Percentiles rank a stretch among this genome's conserved stretches.
Evolutionary conservation across 306 rosid genomes (phyloP).

Genomic region (Albizia julibrissin): DNA sequence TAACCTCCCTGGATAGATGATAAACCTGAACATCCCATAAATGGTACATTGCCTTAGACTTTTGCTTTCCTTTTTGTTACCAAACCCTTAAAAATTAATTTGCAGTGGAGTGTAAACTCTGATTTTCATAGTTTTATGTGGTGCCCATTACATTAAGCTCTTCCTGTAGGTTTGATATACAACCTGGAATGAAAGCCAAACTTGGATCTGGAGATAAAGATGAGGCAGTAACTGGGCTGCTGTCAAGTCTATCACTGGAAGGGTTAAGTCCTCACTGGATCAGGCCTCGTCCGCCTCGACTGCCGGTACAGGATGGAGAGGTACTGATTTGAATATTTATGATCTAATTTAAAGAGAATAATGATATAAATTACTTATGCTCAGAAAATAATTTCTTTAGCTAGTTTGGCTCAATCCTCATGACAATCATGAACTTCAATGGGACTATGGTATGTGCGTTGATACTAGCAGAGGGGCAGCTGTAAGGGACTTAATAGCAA

Average conservation of each 20-base stretch:
- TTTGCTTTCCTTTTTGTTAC: background rate
- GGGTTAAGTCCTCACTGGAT: conserved; percentile 88
- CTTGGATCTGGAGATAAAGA: conserved; percentile 89
- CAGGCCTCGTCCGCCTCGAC: conserved; percentile 93
- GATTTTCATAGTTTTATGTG: background rate
- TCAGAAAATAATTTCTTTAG: conserved; percentile 55
- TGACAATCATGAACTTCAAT: conserved; percentile 82
- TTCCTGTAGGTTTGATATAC: conserved; percentile 70
- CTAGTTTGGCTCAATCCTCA: conserved; percentile 96
- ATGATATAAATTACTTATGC: conserved; percentile 39
- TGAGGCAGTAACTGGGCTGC: conserved; percentile 69
- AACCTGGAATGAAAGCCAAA: conserved; percentile 72
- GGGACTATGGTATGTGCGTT: conserved; percentile 96
- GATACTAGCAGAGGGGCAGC: conserved; percentile 97
- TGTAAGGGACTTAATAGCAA: conserved; percentile 81
- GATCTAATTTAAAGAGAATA: conserved; percentile 29
- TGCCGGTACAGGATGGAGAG: conserved; percentile 85
- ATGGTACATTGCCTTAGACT: background rate
- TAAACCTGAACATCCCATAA: background rate
- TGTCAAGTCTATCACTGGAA: conserved; percentile 70
- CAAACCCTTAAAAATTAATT: background rate
- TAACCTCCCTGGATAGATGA: background rate
- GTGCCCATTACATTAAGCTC: conserved; percentile 31
- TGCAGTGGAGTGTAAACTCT: conserved; percentile 21
- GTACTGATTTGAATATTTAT: conserved; percentile 44